These are phyloP conservation scores for Cercospora janseana DNA, from an alignment of 2,329 filamentous ascomycete species.

Conservation along the genomic window DNA sequence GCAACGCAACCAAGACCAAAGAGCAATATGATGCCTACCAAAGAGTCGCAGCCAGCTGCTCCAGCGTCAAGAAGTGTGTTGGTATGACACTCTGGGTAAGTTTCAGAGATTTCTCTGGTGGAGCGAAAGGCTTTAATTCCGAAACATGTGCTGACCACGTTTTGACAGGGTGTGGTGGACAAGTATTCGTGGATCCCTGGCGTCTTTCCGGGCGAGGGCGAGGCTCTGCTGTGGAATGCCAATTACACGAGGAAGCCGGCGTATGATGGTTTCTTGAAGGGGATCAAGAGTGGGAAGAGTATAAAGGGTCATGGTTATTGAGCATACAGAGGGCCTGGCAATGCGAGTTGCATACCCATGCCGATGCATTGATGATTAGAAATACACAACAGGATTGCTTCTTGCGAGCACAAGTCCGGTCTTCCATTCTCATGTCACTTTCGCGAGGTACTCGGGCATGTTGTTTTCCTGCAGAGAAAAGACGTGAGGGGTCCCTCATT, in stretches of 20 bases:
- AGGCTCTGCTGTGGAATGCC: constrained; percentile 47
- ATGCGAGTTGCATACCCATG: no score
- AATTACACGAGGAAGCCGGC: constrained; percentile 51
- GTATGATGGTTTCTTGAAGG: constrained; percentile 22
- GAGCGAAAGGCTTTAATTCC: no score
- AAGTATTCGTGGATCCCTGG: constrained; percentile 44
- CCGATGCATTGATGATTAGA: no score
- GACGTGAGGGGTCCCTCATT: no score
- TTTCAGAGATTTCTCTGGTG: background rate
- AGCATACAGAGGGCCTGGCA: no score
- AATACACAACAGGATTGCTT: no score
- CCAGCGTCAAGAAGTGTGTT: constrained; percentile 40
- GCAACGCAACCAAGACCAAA: constrained; percentile 28
- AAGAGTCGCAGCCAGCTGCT: constrained; percentile 37
- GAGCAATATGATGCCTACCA: constrained; percentile 52
- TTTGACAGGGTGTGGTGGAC: constrained; percentile 40
- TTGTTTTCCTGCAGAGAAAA: no score
- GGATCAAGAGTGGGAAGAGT: constrained; percentile 5
- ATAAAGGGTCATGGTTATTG: no score
- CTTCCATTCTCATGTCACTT: no score
- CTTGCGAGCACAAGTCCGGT: no score
- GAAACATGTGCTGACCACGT: background rate
- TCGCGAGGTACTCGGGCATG: no score
- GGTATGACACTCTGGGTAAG: constrained; percentile 52
- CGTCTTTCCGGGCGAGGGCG: constrained; percentile 38